Conservation (phyloP, 2,329 filamentous ascomycete genomes). For the Shiraia bambusicola region DNA sequence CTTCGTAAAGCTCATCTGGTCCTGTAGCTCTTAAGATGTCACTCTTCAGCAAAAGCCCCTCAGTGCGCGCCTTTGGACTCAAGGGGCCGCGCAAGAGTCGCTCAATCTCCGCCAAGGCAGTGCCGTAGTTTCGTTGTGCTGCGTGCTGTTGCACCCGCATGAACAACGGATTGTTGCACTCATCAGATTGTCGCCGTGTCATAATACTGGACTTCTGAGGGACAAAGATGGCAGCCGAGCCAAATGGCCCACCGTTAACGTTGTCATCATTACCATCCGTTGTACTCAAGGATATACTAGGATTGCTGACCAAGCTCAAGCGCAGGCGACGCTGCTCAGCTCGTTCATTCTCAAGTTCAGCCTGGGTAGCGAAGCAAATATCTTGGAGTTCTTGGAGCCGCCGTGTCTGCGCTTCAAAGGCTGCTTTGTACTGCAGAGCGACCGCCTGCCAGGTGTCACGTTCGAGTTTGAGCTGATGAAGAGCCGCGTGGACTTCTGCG, state of each 20-base stretch:
- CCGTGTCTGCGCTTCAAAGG: constrained; percentile 28
- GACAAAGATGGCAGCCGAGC: constrained; percentile 17
- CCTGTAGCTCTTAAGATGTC: constrained; percentile 23
- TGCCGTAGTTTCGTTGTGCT: constrained; percentile 23
- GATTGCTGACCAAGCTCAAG: constrained; percentile 1
- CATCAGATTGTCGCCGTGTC: constrained; percentile 2
- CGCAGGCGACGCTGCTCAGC: constrained; percentile 16
- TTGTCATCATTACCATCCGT: constrained; percentile 8
- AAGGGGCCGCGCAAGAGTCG: constrained; percentile 29
- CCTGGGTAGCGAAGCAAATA: constrained; percentile 35
- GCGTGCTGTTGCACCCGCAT: constrained; percentile 19
- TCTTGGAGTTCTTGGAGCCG: constrained; percentile 28
- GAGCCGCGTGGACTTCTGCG: constrained; percentile 13
- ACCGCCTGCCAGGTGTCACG: constrained; percentile 33
- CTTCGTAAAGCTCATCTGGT: constrained; percentile 28
- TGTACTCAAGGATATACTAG: neutral
- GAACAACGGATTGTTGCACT: constrained; percentile 19
- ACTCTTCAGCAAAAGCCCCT: constrained; percentile 36
- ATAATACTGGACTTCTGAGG: neutral
- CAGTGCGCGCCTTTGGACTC: constrained; percentile 24
- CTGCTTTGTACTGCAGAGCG: constrained; percentile 30
- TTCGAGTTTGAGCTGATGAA: constrained; percentile 31
- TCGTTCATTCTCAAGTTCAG: constrained; percentile 36
- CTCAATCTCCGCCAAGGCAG: constrained; percentile 27
- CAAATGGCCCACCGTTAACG: constrained; percentile 4